phyloP scores from a whole-genome alignment of 192 early-diverging fungal species.

The Coemansia sp. region DNA sequence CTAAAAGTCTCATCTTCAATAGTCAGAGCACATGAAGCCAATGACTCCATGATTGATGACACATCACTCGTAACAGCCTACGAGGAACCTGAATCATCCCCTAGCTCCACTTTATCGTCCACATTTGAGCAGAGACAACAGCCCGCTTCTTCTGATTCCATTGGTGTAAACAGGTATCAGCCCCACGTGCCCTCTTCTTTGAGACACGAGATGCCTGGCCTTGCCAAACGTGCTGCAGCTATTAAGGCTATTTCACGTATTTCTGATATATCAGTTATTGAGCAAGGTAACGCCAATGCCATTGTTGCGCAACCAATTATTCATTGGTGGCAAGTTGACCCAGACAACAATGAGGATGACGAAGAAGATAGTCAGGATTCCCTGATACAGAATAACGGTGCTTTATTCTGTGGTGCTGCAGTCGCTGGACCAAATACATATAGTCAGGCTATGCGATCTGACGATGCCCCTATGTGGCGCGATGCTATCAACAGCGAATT shows the following conservation, averaged over 20 bases:
- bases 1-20: too few species aligned
- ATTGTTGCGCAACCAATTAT: background rate
- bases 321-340: background rate
- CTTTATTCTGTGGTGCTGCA: background rate
- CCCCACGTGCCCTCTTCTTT: background rate
- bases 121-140: background rate
- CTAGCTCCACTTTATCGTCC: background rate
- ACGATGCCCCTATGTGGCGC: background rate
- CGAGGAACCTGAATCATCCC: background rate
- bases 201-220: background rate
- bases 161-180: background rate
- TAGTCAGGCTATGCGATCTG: background rate
- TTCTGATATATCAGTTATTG: background rate
- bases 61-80: background rate
- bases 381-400: background rate
- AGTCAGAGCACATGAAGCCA: background rate
- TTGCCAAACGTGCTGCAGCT: background rate
- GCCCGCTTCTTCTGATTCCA: background rate
- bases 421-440: background rate
- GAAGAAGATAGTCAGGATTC: background rate
- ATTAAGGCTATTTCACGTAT: background rate
- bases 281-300: background rate
- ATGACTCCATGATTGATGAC: background rate
- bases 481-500: constrained; percentile 1
- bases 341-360: background rate